phyloP scores from a whole-genome alignment of 2,329 filamentous ascomycete genomes.

The Clonostachys sp. region DNA sequence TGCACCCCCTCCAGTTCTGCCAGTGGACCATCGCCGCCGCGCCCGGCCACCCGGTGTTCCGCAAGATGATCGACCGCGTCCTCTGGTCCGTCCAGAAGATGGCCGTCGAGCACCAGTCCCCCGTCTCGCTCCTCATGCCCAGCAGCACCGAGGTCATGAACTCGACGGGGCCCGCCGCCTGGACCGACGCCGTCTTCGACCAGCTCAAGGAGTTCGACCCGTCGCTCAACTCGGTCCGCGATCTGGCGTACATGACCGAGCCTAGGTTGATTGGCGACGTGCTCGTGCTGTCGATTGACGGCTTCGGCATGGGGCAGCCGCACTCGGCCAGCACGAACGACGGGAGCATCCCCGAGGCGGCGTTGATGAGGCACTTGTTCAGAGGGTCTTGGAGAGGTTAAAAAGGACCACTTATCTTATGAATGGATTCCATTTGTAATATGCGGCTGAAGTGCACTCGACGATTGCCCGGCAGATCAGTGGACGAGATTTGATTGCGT shows the following conservation, averaged over 20 bases:
- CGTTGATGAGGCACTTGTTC: not conserved
- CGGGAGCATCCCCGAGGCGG: not conserved
- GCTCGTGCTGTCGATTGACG: slow-evolving; percentile 1
- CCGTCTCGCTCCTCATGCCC: too few species aligned
- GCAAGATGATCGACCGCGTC: slow-evolving; percentile 13
- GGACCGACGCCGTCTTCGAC: slow-evolving; percentile 20
- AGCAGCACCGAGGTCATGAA: slow-evolving; percentile 17
- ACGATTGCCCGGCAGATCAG: too few species aligned
- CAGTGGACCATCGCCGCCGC: slow-evolving; percentile 24
- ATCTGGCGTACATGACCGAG: not conserved
- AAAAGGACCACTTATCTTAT: too few species aligned
- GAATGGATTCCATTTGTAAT: too few species aligned
- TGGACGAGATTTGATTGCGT: too few species aligned
- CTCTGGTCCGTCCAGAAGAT: slow-evolving; percentile 7
- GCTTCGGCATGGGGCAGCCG: slow-evolving; percentile 1
- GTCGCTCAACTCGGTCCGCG: slow-evolving; percentile 3
- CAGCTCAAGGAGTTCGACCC: slow-evolving; percentile 13
- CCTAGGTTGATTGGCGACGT: not conserved
- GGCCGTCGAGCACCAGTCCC: not conserved
- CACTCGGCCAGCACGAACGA: slow-evolving; percentile 1
- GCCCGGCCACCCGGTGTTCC: slow-evolving; percentile 19
- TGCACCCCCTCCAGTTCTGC: slow-evolving; percentile 20
- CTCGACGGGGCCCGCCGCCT: slow-evolving; percentile 21
- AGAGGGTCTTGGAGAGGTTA: slow-evolving; percentile 1
- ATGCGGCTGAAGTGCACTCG: too few species aligned